These are phyloP conservation scores for Colletotrichum trifolii DNA, from an alignment of 2,329 filamentous ascomycete genomes.

Conservation along the genomic window DNA sequence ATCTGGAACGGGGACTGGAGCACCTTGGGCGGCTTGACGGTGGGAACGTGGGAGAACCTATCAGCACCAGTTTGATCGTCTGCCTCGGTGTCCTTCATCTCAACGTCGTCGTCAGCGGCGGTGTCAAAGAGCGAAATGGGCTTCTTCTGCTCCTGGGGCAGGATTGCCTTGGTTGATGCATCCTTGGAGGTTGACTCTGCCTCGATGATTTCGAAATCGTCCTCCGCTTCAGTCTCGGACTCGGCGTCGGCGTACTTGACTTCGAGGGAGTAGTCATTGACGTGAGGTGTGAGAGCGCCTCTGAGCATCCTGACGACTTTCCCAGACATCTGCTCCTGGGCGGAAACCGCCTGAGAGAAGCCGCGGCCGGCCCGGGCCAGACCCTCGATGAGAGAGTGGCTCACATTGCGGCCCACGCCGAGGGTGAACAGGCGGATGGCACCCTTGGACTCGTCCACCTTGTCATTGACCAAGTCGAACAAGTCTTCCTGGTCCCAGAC, in stretches of 20 bases:
- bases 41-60: constrained; percentile 63
- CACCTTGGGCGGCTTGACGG: constrained; percentile 62
- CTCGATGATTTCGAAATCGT: constrained; percentile 73
- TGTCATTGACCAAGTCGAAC: constrained; percentile 56
- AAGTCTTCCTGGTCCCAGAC: constrained; percentile 59
- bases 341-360: constrained; percentile 70
- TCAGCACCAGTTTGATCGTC: constrained; percentile 37
- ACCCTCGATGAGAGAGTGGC: constrained; percentile 65
- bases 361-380: constrained; percentile 65
- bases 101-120: constrained; percentile 52
- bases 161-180: too few relatives aligned
- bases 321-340: constrained; percentile 73
- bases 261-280: constrained; percentile 72
- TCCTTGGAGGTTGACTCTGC: constrained; percentile 57
- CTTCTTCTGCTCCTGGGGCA: constrained; percentile 43
- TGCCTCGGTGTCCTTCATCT: constrained; percentile 39
- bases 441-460: constrained; percentile 52
- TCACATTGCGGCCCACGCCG: constrained; percentile 63
- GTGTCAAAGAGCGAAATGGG: constrained; percentile 71
- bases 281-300: constrained; percentile 73
- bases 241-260: constrained; percentile 61
- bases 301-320: constrained; percentile 82
- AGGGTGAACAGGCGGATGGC: constrained; percentile 64
- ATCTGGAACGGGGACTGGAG: constrained; percentile 74
- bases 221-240: constrained; percentile 42